Conservation (phyloP, 2,329 filamentous ascomycete genomes). For the Paradendryphiella salina region DNA sequence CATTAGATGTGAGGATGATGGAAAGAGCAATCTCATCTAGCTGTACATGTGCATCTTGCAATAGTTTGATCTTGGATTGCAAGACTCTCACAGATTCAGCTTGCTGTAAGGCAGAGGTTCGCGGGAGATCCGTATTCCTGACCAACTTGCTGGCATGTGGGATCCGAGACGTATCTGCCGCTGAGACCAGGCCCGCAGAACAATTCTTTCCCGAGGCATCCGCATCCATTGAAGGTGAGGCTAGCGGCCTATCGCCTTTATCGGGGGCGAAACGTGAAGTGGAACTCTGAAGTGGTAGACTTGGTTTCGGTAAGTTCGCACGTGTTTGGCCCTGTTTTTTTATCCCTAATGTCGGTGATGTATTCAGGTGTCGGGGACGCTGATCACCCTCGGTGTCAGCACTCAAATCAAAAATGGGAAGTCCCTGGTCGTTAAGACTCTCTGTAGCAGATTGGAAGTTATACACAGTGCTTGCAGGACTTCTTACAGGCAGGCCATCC, state of each 20-base stretch:
- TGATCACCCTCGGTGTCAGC: slow-evolving; percentile 24
- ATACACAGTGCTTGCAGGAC: slow-evolving; percentile 20
- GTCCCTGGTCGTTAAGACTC: slow-evolving; percentile 7
- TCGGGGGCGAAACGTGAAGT: not conserved
- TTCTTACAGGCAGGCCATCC: slow-evolving; percentile 38
- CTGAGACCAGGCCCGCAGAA: slow-evolving; percentile 7
- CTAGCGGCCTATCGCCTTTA: slow-evolving; percentile 8
- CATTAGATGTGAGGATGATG: not conserved
- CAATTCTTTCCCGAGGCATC: slow-evolving; percentile 6
- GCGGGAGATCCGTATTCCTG: slow-evolving; percentile 7
- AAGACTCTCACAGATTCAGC: slow-evolving; percentile 19
- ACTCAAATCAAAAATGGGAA: slow-evolving; percentile 11
- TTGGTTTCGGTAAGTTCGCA: slow-evolving; percentile 15
- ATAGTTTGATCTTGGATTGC: not conserved
- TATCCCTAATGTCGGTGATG: not conserved
- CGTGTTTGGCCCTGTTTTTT: slow-evolving; percentile 2
- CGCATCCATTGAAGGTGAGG: slow-evolving; percentile 11
- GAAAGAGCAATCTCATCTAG: slow-evolving; percentile 8
- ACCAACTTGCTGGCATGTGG: slow-evolving; percentile 23
- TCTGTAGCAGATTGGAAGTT: slow-evolving; percentile 29
- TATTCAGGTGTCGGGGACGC: not conserved
- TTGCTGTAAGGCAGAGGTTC: slow-evolving; percentile 22
- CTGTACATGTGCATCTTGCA: not conserved
- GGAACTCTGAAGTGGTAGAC: slow-evolving; percentile 28
- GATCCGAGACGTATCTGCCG: slow-evolving; percentile 29